Evolutionary conservation across 495 filamentous ascomycete species (phyloP), one percentile per base, ranked within the genome.

Genomic region (Podospora australis): DNA sequence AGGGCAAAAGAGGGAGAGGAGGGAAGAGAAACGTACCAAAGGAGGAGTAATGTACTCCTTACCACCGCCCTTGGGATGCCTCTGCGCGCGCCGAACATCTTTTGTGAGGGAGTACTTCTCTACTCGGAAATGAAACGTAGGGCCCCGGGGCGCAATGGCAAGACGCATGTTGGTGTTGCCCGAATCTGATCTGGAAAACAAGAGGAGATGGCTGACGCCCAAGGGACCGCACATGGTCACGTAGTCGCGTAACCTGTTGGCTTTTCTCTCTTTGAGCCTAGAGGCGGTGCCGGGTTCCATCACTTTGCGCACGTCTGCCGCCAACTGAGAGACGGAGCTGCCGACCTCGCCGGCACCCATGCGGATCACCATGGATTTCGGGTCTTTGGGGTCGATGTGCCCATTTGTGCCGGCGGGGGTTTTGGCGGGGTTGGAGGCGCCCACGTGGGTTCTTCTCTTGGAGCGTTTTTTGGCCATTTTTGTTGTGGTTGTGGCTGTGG

Each of bases 281-380:
- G 82, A 81, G 26, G 92, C 92, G 6, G 92, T 99, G 21, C 87
- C 83, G 0, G 92, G 92, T 64, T 97, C 90, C 90, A 99, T 94
- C 73, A 97, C 90, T 14, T 73, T 71, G 45, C 92, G 80, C 19
- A 96, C 87, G 72, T 99, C 92, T 54, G 86, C 83, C 4, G 91
- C 92, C 48, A 99, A 71, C 66, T 96, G 90, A 59, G 80, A 91
- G 49, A 99, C 76, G 68, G 86, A 94, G 45, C 87, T 80, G 49
- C 92, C 92, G 25, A 97, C 88, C 61, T 96, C 88, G 54, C 88
- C 84, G 60, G 88, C 92, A 57, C 94, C 92, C 45, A 96, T 89
- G 55, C 92, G 83, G 67, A 99, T 94, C 44, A 99, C 92, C 94
- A 99, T 97, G 58, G 84, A 90, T 74, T 95, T 96, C 13, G 92